These are phyloP conservation scores for Arthroderma sp. DNA, from an alignment of 2,329 filamentous ascomycete species.

Conservation along the genomic window DNA sequence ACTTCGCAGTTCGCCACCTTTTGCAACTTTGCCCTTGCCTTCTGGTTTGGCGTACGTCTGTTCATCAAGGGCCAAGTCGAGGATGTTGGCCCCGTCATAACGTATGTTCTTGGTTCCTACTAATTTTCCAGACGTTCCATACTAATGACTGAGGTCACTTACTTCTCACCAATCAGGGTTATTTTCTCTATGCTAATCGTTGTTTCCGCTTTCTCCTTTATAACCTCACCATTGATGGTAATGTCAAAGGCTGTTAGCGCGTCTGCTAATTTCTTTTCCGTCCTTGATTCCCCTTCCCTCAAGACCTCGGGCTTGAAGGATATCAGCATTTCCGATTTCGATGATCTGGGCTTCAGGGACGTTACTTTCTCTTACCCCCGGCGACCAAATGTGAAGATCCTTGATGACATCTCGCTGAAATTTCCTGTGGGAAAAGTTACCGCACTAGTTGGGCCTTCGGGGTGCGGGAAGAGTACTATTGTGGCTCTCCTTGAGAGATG, in stretches of 20 bases:
- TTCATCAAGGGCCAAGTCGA: conserved; percentile 22
- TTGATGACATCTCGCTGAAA: conserved; percentile 22
- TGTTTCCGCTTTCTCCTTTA: conserved; percentile 7
- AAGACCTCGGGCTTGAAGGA: conserved; percentile 29
- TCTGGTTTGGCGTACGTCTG: conserved; percentile 26
- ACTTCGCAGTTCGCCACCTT: conserved; percentile 26
- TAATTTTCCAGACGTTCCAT: neutral
- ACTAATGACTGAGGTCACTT: neutral
- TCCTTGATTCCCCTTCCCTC: conserved; percentile 18
- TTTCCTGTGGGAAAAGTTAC: conserved; percentile 27
- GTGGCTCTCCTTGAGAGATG: conserved; percentile 31
- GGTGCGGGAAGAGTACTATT: conserved; percentile 35
- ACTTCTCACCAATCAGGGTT: conserved; percentile 13
- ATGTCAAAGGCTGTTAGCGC: conserved; percentile 24
- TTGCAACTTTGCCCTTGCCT: conserved; percentile 22
- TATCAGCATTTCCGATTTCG: conserved; percentile 37
- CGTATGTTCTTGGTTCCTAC: conserved; percentile 13
- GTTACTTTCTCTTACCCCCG: conserved; percentile 61
- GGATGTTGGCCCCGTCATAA: conserved; percentile 25
- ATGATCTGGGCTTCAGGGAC: conserved; percentile 47
- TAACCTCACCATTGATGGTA: conserved; percentile 19
- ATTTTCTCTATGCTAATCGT: conserved; percentile 22
- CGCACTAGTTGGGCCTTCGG: conserved; percentile 34
- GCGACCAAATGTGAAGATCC: conserved; percentile 23
- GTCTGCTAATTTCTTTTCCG: conserved; percentile 19